Conservation (phyloP, 345 rosid species). For the Bruguiera sexangula region DNA sequence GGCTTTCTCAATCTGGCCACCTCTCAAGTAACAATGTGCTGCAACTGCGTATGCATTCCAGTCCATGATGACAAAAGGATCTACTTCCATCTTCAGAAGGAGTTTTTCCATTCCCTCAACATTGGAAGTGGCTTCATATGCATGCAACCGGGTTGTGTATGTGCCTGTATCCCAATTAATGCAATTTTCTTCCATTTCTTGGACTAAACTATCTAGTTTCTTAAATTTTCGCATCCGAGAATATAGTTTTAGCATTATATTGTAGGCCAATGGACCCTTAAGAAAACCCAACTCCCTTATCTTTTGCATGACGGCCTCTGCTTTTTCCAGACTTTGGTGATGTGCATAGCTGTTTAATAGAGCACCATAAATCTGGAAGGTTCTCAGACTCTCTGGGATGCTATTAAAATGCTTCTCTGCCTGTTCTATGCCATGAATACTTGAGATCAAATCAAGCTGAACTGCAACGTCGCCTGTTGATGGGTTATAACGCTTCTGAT, state of each 20-base stretch:
- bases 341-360: conserved; percentile 49
- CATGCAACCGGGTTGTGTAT: conserved; percentile 43
- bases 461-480: conserved; percentile 43
- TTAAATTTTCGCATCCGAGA: conserved; percentile 28
- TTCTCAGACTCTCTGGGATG: conserved; percentile 23
- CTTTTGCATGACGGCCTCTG: conserved; percentile 38
- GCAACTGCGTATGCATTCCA: conserved; percentile 44
- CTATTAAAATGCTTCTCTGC: conserved; percentile 44
- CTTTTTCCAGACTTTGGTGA: conserved; percentile 36
- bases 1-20: conserved; percentile 44
- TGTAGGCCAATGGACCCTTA: conserved; percentile 35
- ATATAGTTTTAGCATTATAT: conserved; percentile 58
- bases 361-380: conserved; percentile 41
- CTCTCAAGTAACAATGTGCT: conserved; percentile 49
- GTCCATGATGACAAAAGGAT: conserved; percentile 31
- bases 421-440: conserved; percentile 40
- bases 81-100: conserved; percentile 42
- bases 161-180: conserved; percentile 36
- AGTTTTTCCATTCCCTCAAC: conserved; percentile 54
- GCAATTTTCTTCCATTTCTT: conserved; percentile 54
- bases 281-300: conserved; percentile 36
- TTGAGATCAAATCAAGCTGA: conserved; percentile 48
- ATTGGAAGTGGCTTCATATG: conserved; percentile 42
- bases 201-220: conserved; percentile 40
- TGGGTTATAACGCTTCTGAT: not conserved